Percentiles rank a stretch among this genome's conserved stretches.
Conservation (phyloP, 768 basidiomycete genomes). For the Chiua virens region DNA sequence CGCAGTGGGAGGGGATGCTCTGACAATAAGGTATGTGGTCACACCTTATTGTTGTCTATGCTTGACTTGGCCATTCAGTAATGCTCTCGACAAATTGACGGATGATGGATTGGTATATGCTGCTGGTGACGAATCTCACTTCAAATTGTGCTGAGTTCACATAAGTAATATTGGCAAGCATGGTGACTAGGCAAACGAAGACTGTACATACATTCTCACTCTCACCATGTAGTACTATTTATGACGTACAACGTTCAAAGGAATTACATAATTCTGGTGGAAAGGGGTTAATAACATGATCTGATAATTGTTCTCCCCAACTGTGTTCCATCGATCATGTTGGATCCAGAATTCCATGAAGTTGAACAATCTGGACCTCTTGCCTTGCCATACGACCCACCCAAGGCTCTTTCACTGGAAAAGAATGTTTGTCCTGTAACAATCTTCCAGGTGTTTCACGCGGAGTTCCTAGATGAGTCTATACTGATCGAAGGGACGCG, state of each 20-base stretch:
- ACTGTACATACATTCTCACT: too few species aligned
- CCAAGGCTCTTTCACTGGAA: neutral
- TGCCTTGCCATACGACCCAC: neutral
- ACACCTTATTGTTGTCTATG: neutral
- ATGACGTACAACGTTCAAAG: too few species aligned
- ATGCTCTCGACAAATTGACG: conserved; percentile 75
- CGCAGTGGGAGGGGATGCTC: conserved; percentile 56
- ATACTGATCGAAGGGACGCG: conserved; percentile 48
- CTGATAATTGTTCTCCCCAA: too few species aligned
- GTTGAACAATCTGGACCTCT: neutral
- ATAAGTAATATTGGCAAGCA: neutral
- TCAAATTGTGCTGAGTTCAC: conserved; percentile 45
- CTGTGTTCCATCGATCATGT: conserved; percentile 3
- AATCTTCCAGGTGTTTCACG: conserved; percentile 51
- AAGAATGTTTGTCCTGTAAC: conserved; percentile 47
- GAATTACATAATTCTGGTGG: conserved; percentile 6
- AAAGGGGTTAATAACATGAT: too few species aligned
- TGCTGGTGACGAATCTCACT: conserved; percentile 83
- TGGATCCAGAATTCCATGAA: conserved; percentile 3
- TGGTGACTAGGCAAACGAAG: too few species aligned
- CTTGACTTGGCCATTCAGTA: conserved; percentile 39
- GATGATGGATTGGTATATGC: conserved; percentile 79
- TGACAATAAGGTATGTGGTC: conserved; percentile 56
- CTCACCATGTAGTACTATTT: too few species aligned
- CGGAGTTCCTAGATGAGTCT: conserved; percentile 36